phyloP scores from a whole-genome alignment of 345 rosid species.

The Gossypioides kirkii region DNA sequence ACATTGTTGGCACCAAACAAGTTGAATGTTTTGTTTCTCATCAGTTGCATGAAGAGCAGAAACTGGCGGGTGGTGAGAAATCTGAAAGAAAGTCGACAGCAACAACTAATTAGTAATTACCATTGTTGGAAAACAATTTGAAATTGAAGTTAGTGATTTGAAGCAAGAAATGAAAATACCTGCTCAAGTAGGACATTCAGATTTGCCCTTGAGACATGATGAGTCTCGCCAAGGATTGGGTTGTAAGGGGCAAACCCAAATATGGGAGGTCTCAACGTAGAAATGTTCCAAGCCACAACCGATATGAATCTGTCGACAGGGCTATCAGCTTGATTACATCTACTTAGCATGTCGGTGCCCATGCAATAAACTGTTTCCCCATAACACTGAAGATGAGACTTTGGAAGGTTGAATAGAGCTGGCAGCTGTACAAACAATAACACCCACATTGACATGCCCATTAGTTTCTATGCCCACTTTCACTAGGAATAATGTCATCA shows the following conservation, averaged over 20 bases:
- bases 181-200: conserved; percentile 77
- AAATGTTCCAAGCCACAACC: conserved; percentile 67
- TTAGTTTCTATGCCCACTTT: background rate
- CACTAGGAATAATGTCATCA: too few species aligned
- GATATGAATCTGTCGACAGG: conserved; percentile 49
- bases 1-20: conserved; percentile 59
- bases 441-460: background rate
- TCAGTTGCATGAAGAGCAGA: conserved; percentile 81
- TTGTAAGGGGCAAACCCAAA: conserved; percentile 82
- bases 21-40: conserved; percentile 51
- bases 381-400: conserved; percentile 70
- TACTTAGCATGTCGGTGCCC: conserved; percentile 38
- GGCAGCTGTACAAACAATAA: conserved; percentile 45
- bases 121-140: background rate
- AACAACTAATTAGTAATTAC: background rate
- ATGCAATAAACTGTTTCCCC: conserved; percentile 60
- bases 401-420: conserved; percentile 70
- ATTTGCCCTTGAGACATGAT: conserved; percentile 60
- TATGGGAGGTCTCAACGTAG: conserved; percentile 45
- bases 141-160: background rate
- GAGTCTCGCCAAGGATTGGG: conserved; percentile 87
- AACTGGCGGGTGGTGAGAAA: conserved; percentile 88
- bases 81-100: conserved; percentile 28
- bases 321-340: conserved; percentile 37
- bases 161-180: conserved; percentile 19